Base-by-base conservation (phyloP, 2,329 filamentous ascomycete genomes). In the Trichoderma atroviride region DNA sequence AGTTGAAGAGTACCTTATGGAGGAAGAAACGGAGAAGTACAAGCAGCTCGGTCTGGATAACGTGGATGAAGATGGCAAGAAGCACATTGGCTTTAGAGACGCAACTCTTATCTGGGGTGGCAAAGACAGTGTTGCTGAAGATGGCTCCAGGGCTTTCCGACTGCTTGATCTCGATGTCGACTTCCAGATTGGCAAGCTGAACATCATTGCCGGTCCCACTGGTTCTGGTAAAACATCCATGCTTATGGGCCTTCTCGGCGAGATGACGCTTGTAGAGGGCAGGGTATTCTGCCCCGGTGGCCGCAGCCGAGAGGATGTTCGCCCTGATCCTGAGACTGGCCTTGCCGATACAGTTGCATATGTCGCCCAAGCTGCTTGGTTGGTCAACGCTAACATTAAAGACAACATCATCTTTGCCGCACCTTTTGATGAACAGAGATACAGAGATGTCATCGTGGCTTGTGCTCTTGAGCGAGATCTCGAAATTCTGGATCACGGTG, bases 11-110 rank as follows among this genome's bases (percentile, higher is more conserved):
- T 99, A 97, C 75, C 81, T 99, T 53, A 90, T 87, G 69, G 96
- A 99, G 78, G 94, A 96, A 9, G 96, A 99, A 82, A 99, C 96
- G 0, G 93, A 96, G 70, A 99, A 99, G 79, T 98, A 97, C 77
- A 84, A 88, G 47, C 96, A 98, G 77, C 86, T 99, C 1, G 88
- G 90, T 14, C 83, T 88, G 33, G 88, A 91, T 71, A 91, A 91
- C 71, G 79, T 88, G 29, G 89, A 92, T 72, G 87, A 91, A 65
- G 81, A 89, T 16, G 91, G 91, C 31, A 85, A 91, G 61, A 86
- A 90, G 43, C 85, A 91, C 69, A 96, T 99, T 74, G 95, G 94
- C 2, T 93, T 99, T 80, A 87, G 91, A 66, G 84, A 93, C 35
- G 93, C 92, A 24, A 96, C 92, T 4, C 92, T 98, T 74, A 92